Evolutionary conservation across 495 filamentous ascomycete genomes (phyloP), one percentile per base, ranked within the genome.

Genomic region (Penicillium steckii): DNA sequence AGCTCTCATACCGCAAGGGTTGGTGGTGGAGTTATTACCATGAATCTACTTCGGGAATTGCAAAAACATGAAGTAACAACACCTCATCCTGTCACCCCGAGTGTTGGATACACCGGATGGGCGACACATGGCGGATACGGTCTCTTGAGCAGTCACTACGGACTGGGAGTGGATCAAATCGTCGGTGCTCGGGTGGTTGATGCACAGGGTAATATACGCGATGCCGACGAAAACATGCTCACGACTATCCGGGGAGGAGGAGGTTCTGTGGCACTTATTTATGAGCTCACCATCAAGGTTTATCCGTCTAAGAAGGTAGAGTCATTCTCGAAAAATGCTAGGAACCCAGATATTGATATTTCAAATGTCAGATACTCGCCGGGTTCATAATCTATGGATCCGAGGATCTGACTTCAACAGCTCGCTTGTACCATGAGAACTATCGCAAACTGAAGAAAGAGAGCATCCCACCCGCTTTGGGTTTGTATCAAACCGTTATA

Each of bases 101-200:
- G 46, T 6, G 64, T 74, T 0, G 74, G 70, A 1, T 70, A 64
- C 43, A 56, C 67, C 30, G 71, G 67, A 1, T 78, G 74, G 71
- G 59, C 65, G 7, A 67, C 54, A 9, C 57, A 67, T 23, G 67
- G 73, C 0, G 73, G 74, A 2, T 75, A 77, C 40, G 70, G 73
- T 10, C 49, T 66, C 10, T 59, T 73, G 18, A 60, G 59, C 13
- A 22, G 61, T 0, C 44, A 61, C 10, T 67, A 59, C 21, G 74
- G 73, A 1, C 44, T 78, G 8, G 69, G 69, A 7, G 59, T 63
- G 2, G 72, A 75, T 44, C 66, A 76, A 37, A 71, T 74, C 25
- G 50, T 78, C 19, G 61, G 58, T 15, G 68, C 70, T 9, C 67
- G 56, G n/a, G 24, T 72, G 9, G 67, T 76, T n/a, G 57, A 69